These are phyloP conservation scores for Podila minutissima DNA, from an alignment of 192 early-diverging fungal species.

Conservation along the genomic window DNA sequence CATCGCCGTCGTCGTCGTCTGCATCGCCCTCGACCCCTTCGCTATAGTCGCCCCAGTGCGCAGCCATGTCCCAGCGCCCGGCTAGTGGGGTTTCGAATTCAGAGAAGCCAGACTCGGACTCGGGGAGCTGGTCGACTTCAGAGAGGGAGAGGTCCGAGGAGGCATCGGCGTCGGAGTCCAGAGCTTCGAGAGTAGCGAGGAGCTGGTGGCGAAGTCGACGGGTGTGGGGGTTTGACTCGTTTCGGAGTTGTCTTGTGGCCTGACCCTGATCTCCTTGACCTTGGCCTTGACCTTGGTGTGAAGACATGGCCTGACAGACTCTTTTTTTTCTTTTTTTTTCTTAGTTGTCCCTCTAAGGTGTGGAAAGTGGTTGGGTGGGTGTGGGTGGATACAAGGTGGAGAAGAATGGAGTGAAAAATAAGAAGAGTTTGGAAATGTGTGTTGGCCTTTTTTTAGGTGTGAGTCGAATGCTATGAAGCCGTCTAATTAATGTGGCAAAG, in stretches of 20 bases:
- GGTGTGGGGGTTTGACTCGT: background rate
- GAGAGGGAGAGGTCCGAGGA: slow-evolving; percentile 26
- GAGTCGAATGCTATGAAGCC: no score
- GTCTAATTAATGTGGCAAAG: no score
- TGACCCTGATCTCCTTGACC: slow-evolving; percentile 1
- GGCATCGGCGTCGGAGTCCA: slow-evolving; percentile 24
- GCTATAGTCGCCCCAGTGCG: slow-evolving; percentile 38
- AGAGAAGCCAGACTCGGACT: slow-evolving; percentile 7
- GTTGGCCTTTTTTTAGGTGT: no score
- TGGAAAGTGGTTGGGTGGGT: background rate
- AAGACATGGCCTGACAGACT: background rate
- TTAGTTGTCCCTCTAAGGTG: background rate
- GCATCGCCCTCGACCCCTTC: slow-evolving; percentile 42
- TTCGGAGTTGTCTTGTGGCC: background rate
- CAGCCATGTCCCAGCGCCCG: slow-evolving; percentile 36
- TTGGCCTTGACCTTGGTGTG: background rate
- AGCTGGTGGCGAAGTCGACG: background rate
- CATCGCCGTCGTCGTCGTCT: slow-evolving; percentile 31
- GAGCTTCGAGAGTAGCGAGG: background rate
- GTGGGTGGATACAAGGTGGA: background rate
- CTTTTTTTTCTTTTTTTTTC: no score
- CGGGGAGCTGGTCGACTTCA: no score
- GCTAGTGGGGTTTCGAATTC: slow-evolving; percentile 24
- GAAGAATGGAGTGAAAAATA: background rate
- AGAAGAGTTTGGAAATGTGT: no score